Base-by-base conservation (phyloP, 2,329 filamentous ascomycete species). In the Fusarium sp. region DNA sequence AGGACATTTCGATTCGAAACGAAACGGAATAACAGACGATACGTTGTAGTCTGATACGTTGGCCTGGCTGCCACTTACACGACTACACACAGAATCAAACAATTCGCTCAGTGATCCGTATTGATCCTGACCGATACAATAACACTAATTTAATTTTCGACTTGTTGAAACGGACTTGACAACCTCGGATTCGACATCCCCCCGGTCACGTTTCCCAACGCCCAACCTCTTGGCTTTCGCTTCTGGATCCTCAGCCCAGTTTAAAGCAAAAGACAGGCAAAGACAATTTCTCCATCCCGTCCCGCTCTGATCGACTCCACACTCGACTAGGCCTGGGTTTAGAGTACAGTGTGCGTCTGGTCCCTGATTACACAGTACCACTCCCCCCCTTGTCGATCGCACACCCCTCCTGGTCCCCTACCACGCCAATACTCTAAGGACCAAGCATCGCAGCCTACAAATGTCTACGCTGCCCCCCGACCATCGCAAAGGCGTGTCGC, bases 381-480 rank as follows among this genome's bases (percentile, higher is more conserved):
- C 75, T 24, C 73, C 65, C 72, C 72, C 69, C 77, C 66, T 69
- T 63, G 61, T 70, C 60, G 48, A 55, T 66, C 63, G 51, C 70
- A 79, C 78, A 67, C 75, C 75, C 77, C 66, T 72, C 76, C 77
- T 69, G 72, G 75, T 72, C 71, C 59, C 64, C 74, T 70, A 74
- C 69, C 66, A 75, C 75, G 70, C 68, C 72, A 68, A 75, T 74
- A 74, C 75, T 77, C 67, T 73, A 73, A 45, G 44, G 83, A 82
- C 80, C 75, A 80, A 79, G 79, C 75, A 80, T 80, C 79, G 77
- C 73, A 80, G 75, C 75, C 77, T 81, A 81, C 80, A 90, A 91
- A 92, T 92, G 90, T 89, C 90, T 86, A 87, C 87, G 84, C 86
- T 87, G 85, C 86, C 90, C 89, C 90, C 89, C 88, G 88, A 88